Evolutionary conservation across 2,329 filamentous ascomycete species (phyloP).

Genomic region (Erysiphe pisi): DNA sequence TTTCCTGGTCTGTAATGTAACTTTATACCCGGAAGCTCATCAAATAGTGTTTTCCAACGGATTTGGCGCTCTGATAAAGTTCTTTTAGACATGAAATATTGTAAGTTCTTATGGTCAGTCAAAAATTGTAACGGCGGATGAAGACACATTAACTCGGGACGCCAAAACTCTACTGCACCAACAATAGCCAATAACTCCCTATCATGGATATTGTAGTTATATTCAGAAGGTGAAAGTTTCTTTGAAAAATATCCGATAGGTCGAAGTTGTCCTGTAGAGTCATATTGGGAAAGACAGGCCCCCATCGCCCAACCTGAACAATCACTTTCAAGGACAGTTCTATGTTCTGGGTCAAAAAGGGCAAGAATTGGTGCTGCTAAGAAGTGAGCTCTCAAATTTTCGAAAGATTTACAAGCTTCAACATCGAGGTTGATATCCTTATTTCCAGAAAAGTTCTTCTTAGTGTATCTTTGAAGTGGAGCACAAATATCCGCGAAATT

Average conservation of each 20-base stretch:
- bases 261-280: background rate
- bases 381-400: background rate
- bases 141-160: background rate
- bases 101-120: slow-evolving; percentile 11
- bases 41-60: background rate
- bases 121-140: too few species aligned
- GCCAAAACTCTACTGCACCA: background rate
- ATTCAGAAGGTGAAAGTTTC: background rate
- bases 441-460: background rate
- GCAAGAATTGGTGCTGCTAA: background rate
- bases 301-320: slow-evolving; percentile 8
- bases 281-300: background rate
- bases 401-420: background rate
- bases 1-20: background rate
- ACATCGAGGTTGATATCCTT: background rate
- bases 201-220: background rate
- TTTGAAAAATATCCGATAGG: background rate
- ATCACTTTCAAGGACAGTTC: background rate
- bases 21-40: background rate
- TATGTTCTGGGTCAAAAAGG: background rate
- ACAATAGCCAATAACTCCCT: slow-evolving; percentile 20
- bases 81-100: background rate
- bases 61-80: background rate
- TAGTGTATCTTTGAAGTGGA: background rate
- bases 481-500: background rate